phyloP scores from a whole-genome alignment of 2,329 filamentous ascomycete genomes.

The Tolypocladium nubicola region DNA sequence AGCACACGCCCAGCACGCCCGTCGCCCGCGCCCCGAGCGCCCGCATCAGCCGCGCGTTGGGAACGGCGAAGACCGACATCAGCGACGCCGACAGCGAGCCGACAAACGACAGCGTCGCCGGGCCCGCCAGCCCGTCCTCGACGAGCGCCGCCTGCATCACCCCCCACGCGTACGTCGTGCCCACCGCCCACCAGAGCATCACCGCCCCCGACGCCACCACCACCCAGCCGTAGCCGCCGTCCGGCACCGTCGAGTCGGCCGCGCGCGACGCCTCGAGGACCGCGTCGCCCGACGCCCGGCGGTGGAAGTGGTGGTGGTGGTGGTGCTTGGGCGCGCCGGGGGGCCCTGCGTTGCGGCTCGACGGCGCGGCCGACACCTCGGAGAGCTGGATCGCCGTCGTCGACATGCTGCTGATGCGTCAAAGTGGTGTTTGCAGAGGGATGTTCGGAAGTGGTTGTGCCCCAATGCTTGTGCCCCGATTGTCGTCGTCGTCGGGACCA shows the following conservation, averaged over 20 bases:
- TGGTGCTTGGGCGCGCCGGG: background rate
- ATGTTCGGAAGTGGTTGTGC: background rate
- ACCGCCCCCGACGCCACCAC: conserved; percentile 39
- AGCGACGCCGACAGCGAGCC: conserved; percentile 40
- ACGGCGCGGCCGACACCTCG: background rate
- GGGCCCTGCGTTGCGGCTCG: background rate
- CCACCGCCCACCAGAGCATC: conserved; percentile 45
- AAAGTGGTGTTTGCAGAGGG: background rate
- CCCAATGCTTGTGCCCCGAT: background rate
- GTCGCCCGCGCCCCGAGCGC: conserved; percentile 35
- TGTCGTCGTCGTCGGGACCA: background rate
- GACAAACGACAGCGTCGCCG: conserved; percentile 47
- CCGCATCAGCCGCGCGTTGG: conserved; percentile 40
- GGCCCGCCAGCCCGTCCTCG: conserved; percentile 31
- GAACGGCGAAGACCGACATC: conserved; percentile 39
- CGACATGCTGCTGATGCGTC: background rate
- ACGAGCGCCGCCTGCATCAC: conserved; percentile 48
- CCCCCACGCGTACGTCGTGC: conserved; percentile 48
- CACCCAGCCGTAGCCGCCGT: conserved; percentile 47
- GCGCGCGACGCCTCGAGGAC: conserved; percentile 30
- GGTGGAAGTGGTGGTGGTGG: background rate
- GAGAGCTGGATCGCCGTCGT: background rate
- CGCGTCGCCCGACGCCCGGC: conserved; percentile 4
- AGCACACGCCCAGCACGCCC: conserved; percentile 35
- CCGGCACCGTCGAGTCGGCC: conserved; percentile 35